Conservation (phyloP, 495 filamentous ascomycete genomes). For the Aspergillus asperescens region DNA sequence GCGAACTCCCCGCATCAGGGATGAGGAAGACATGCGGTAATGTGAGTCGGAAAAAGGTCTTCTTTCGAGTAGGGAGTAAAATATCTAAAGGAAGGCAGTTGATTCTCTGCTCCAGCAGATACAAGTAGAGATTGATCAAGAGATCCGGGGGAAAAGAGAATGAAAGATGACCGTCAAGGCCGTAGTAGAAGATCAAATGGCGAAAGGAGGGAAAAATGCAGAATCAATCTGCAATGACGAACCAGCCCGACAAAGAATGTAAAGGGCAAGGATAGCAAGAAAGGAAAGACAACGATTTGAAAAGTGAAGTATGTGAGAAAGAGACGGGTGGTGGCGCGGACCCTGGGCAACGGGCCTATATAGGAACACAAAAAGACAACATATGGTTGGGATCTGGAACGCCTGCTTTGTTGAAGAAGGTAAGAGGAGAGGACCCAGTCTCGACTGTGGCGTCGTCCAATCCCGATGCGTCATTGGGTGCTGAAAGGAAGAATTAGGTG, state of each 20-base stretch:
- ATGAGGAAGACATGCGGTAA: conserved; percentile 18
- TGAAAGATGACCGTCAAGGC: conserved; percentile 23
- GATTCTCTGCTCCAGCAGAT: not conserved
- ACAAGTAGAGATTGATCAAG: conserved; percentile 8
- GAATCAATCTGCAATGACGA: conserved; percentile 20
- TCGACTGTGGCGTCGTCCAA: not conserved
- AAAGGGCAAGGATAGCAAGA: conserved; percentile 11
- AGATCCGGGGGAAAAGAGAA: conserved; percentile 13
- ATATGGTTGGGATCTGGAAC: conserved; percentile 1
- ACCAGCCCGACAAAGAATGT: conserved; percentile 18
- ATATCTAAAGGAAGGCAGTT: not conserved
- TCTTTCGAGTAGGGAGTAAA: not conserved
- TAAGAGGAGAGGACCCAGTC: not conserved
- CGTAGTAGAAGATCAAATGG: not conserved
- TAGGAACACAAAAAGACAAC: not conserved
- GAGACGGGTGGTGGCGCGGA: not conserved
- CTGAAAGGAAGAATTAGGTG: conserved; percentile 1
- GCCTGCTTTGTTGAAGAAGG: not conserved
- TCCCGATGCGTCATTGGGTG: not conserved
- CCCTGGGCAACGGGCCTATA: conserved; percentile 13
- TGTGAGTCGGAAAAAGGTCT: not conserved
- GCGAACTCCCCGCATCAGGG: conserved; percentile 16
- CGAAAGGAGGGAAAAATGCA: conserved; percentile 11
- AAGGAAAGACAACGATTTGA: conserved; percentile 14
- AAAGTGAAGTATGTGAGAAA: conserved; percentile 13